Base-by-base conservation (phyloP, 2,329 filamentous ascomycete species). In the Ramularia collo-cygni region DNA sequence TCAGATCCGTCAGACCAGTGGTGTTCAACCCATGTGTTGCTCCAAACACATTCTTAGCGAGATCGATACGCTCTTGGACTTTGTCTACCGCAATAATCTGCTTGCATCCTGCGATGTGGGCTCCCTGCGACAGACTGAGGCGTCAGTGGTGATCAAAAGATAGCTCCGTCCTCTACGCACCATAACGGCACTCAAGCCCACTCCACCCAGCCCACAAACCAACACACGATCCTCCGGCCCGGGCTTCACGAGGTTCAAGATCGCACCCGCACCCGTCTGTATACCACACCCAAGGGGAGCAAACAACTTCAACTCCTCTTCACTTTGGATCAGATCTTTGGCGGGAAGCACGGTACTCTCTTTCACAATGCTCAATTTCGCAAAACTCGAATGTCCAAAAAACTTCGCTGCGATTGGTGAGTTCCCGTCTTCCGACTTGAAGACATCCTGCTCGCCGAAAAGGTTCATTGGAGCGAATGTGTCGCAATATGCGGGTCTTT, bases 21-120 rank as follows among this genome's bases (percentile, higher is more conserved):
- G 63, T 66, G 38, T 68, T 52, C 26, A 68, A 58, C 0, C 52
- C 51, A 35, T 67, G 56, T 1, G 64, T 67, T 6, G 64, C 64
- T 3, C 65, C 65, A 8, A 67, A 50, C 16, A 33, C 9, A 8
- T 53, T 43, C 32, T 54, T 61, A 0, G 64, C 64, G 4, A 65
- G 44, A n/a, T 58, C 49, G 1, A 67, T 56, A 2, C 64, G 56
- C 6, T 46, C 47, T 17, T 55, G 37, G 2, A 63, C 46, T 16
- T 52, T 48, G 41, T 68, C 64, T 3, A 68, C 53, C 1, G 53
- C 65, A 14, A 68, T 63, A 39, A 68, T 63, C 2, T 52, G 53
- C 13, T 53, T 51, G 29, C 53, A 57, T 4, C 54, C 57, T 30
- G 53, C 50, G 8, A 50, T 48, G 9, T 39, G 37, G 5, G 52